Base-by-base conservation (phyloP, 1,284 basidiomycete genomes). In the Boletellus deceptivus region DNA sequence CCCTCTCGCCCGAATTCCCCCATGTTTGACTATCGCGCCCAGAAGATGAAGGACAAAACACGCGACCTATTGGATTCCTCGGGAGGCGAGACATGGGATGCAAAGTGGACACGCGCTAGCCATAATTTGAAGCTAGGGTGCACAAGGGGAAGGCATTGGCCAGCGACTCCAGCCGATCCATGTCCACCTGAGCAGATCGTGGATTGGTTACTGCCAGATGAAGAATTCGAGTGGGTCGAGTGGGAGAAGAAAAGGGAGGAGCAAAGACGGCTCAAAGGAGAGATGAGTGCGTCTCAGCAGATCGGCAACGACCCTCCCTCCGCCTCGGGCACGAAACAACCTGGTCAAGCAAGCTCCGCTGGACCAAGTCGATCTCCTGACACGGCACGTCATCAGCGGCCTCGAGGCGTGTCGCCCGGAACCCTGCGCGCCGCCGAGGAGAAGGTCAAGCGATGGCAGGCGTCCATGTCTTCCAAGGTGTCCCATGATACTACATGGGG, bases 141-240 rank as follows among this genome's bases (percentile, higher is more conserved):
- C 36, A 48, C 65, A 13, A 65, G 61, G 37, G 67, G 69, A 38
- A 50, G 59, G 16, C 45, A 47, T 41, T 55, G 64, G 50, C 48
- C 58, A 6, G 43, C 44, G 31, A 22, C 46, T 18, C 29, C 27
- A 16, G 27, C 39, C 9, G 33, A 49, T 40, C 35, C 51, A 8
- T 46, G 25, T 50, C 1, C 39, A 17, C 35, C 34, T n/a, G 54
- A 57, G 16, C 55, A 57, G 49, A 55, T 39, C 22, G 41, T 49
- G 18, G 45, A 58, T 13, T 72, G 69, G 69, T 60, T 69, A 47
- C 54, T 69, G 20, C 69, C 68, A 18, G 69, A 69, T 6, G 59
- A 64, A 34, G 68, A 69, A 48, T 56, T 58, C 20, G 65, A 64
- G 14, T 69, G 70, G 70, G 53, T 69, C 3, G 62, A 61, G 14